These are phyloP conservation scores for Gynochthodes officinalis DNA, from an alignment of 257 asterid species.

Conservation along the genomic window DNA sequence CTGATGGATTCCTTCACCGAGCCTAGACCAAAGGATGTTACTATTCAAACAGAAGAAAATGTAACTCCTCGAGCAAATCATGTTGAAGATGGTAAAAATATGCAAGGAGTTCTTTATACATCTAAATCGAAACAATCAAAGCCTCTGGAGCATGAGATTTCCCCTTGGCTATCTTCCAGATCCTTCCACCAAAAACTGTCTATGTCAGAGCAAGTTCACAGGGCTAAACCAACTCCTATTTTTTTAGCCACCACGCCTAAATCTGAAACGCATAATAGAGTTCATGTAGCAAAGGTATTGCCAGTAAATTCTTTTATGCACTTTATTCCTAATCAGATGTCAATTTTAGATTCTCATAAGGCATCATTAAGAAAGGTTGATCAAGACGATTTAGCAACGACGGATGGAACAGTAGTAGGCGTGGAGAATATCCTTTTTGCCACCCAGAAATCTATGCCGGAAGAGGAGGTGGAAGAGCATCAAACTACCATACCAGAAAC, in stretches of 20 bases:
- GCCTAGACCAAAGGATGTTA: slow-evolving; percentile 29
- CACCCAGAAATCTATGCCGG: slow-evolving; percentile 37
- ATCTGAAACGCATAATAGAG: slow-evolving; percentile 22
- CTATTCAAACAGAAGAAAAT: slow-evolving; percentile 28
- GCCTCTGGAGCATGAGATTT: slow-evolving; percentile 34
- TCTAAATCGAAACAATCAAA: slow-evolving; percentile 34
- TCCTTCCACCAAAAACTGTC: slow-evolving; percentile 37
- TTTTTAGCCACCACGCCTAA: slow-evolving; percentile 22
- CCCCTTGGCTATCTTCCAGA: slow-evolving; percentile 65
- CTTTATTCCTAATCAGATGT: slow-evolving; percentile 27
- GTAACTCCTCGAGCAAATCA: slow-evolving; percentile 28
- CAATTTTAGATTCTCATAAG: slow-evolving; percentile 29
- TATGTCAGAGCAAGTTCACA: slow-evolving; percentile 35
- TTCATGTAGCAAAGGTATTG: slow-evolving; percentile 37
- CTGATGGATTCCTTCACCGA: slow-evolving; percentile 48
- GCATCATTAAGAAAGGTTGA: slow-evolving; percentile 24
- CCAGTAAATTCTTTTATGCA: slow-evolving; percentile 42
- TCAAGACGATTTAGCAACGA: slow-evolving; percentile 18
- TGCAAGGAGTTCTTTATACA: slow-evolving; percentile 28
- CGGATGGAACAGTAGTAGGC: slow-evolving; percentile 29
- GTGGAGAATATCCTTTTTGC: slow-evolving; percentile 30
- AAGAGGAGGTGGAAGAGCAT: slow-evolving; percentile 33
- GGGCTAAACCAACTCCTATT: slow-evolving; percentile 36
- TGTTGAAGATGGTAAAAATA: slow-evolving; percentile 24
- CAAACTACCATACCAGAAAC: slow-evolving; percentile 36